phyloP scores from a whole-genome alignment of 1,139 yeast genomes.

The Lodderomyces jiufengensis region DNA sequence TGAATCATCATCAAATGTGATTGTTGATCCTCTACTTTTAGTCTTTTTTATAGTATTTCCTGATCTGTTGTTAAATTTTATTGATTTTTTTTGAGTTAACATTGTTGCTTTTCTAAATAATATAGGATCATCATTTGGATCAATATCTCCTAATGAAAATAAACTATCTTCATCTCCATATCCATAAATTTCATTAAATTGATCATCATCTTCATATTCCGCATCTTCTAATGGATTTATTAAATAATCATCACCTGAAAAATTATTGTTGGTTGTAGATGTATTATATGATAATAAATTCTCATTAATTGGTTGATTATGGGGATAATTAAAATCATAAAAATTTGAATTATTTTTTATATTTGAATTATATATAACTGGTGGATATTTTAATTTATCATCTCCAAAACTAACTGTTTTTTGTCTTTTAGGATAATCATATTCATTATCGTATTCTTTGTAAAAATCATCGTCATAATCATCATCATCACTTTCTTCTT shows the following conservation, averaged over 20 bases:
- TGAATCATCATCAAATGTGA: conserved; percentile 22
- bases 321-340: conserved; percentile 12
- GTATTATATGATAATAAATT: background rate
- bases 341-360: conserved; percentile 11
- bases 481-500: conserved; percentile 19
- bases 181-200: background rate
- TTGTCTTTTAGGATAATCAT: conserved; percentile 17
- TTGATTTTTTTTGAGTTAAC: no score
- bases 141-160: conserved; percentile 48
- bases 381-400: conserved; percentile 35
- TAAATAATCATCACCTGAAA: conserved; percentile 40
- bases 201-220: conserved; percentile 25
- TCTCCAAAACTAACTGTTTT: conserved; percentile 35
- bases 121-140: conserved; percentile 42
- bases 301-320: background rate
- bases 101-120: conserved; percentile 29
- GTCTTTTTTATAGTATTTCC: conserved; percentile 2
- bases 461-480: conserved; percentile 13
- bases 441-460: conserved; percentile 1
- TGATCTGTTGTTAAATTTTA: background rate
- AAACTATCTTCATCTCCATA: conserved; percentile 25
- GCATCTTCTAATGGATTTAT: conserved; percentile 43
- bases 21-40: conserved; percentile 5
- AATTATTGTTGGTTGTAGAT: conserved; percentile 13
- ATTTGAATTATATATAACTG: conserved; percentile 27